A percentile compares a stretch with the other conserved stretches of the same genome.
phyloP scores from a whole-genome alignment of 106 monocot genomes.

The Apostasia shenzhenica region DNA sequence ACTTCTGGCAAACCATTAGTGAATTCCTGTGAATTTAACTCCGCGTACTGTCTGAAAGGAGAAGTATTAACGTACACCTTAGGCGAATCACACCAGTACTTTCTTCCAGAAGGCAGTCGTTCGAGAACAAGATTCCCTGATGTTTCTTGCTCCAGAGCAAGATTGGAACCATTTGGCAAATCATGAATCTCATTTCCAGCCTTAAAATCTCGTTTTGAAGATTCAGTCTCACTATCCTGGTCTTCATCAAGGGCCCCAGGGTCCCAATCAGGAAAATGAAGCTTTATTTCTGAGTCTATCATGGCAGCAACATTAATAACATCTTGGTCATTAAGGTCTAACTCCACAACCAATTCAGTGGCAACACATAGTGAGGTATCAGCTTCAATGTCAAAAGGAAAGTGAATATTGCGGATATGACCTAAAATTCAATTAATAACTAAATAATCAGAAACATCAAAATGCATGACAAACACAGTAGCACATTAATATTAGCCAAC shows the following conservation, averaged over 20 bases:
- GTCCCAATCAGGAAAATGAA: slow-evolving; percentile 52
- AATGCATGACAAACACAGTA: neutral
- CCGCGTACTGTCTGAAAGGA: slow-evolving; percentile 5
- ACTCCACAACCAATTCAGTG: slow-evolving; percentile 60
- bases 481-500: neutral
- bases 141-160: neutral
- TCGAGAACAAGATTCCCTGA: slow-evolving; percentile 34
- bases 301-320: slow-evolving; percentile 58
- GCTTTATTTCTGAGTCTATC: slow-evolving; percentile 69
- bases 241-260: slow-evolving; percentile 11
- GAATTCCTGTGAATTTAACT: slow-evolving; percentile 1
- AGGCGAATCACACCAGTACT: slow-evolving; percentile 67
- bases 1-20: slow-evolving; percentile 10
- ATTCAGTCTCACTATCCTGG: slow-evolving; percentile 3
- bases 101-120: slow-evolving; percentile 54
- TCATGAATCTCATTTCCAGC: slow-evolving; percentile 25
- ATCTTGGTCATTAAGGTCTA: slow-evolving; percentile 61
- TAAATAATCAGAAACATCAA: neutral
- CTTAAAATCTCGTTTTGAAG: slow-evolving; percentile 14
- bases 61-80: slow-evolving; percentile 14
- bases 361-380: slow-evolving; percentile 69
- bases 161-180: slow-evolving; percentile 21
- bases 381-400: slow-evolving; percentile 61
- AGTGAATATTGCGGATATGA: slow-evolving; percentile 52
- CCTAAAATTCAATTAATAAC: slow-evolving; percentile 18